Evolutionary conservation across 139 green algal species (phyloP).

Genomic region (Klebsormidium nitens): DNA sequence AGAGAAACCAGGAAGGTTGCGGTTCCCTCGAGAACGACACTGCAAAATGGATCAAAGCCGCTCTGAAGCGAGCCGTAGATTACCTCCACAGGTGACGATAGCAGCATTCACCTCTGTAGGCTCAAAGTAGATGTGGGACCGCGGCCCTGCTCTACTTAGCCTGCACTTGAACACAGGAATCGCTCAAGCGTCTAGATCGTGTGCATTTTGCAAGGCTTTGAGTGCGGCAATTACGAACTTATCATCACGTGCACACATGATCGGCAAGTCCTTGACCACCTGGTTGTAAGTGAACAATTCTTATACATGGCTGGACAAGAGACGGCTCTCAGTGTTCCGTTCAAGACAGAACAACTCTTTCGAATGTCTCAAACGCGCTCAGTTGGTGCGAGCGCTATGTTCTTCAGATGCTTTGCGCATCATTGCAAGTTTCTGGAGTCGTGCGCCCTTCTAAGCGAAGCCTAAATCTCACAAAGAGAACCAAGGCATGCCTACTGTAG

Average conservation of each 20-base stretch:
- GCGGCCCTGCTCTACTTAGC: conserved; percentile 20
- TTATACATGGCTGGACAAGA: conserved; percentile 1
- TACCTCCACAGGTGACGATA: conserved; percentile 53
- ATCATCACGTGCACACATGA: conserved; percentile 6
- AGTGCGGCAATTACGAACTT: background rate
- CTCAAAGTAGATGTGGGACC: conserved; percentile 57
- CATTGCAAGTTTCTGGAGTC: too few relatives aligned
- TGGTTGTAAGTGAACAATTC: background rate
- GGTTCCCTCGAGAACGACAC: too few relatives aligned
- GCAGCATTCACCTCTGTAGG: conserved; percentile 71
- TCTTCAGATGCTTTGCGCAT: too few relatives aligned
- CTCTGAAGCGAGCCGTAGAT: too few relatives aligned
- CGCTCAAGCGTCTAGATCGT: background rate
- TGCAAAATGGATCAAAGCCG: too few relatives aligned
- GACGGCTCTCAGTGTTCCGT: background rate
- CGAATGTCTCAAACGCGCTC: background rate
- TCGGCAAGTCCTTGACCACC: conserved; percentile 17
- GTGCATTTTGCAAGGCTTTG: background rate
- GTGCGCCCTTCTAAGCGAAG: too few relatives aligned
- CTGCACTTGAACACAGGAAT: background rate
- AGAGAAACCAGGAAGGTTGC: too few relatives aligned
- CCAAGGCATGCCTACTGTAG: too few relatives aligned
- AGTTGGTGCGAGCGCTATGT: too few relatives aligned
- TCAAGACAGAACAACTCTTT: background rate
- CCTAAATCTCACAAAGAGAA: too few relatives aligned